Base-by-base conservation (phyloP, 305 asterid genomes). In the Ilex paraguariensis region DNA sequence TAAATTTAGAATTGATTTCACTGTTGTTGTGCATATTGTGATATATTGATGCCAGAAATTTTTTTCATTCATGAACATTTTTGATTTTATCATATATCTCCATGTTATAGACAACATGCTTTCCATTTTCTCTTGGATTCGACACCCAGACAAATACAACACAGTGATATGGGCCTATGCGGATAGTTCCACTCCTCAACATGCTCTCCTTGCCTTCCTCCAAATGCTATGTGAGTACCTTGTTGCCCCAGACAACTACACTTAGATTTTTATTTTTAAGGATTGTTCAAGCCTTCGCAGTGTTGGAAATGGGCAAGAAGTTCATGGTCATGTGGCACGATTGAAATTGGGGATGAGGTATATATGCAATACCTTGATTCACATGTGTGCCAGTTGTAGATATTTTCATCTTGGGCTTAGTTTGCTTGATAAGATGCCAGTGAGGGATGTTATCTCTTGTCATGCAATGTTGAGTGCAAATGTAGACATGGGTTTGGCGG, bases 201-300 rank as follows among this genome's bases (percentile, higher is more conserved):
- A 64, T 0, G 42, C 80, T 21, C 55, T 68, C 8, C 17, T 57
- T 32, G n/a, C 71, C 56, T 78, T 74, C 51, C 70, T 74, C 51
- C 67, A 71, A 44, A 15, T 78, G 77, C 44, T 78, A 0, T 56
- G 12, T 21, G 70, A 75, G 55, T 64, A 56, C 7, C 13, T 40
- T 21, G 28, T 65, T 14, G 59, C 64, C 28, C 75, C 79, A 3
- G 81, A 79, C 54, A 75, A 72, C 51, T 75, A 63, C 56, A 79
- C 69, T 57, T 75, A 65, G 59, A 79, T 81, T 14, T 79, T 79
- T 52, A 13, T 72, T 54, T 70, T 79, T 52, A 79, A 72, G 61
- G 81, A 76, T 58, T 79, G 84, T 66, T 75, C 77, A 60, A 36
- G 59, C 66, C 56, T 64, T 48, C 59, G 56, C 31, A 60, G 63